Evolutionary conservation across 208 protist species (phyloP).

Genomic region (Acanthamoeba quina): DNA sequence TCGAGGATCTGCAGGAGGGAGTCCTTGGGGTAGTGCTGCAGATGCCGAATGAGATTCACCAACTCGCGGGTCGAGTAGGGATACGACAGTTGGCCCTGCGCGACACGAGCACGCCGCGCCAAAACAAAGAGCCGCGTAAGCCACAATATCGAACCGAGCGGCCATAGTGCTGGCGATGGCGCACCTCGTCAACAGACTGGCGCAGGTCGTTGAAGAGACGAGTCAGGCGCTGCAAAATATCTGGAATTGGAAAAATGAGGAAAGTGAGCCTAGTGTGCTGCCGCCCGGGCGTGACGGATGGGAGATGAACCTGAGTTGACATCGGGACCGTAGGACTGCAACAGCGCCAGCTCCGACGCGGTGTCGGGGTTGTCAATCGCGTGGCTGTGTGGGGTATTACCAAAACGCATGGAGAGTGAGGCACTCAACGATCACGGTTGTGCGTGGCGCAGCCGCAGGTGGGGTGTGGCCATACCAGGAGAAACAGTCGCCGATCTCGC

Average conservation of each 20-base stretch:
- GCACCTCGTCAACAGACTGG: conserved; percentile 28
- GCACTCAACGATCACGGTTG: background rate
- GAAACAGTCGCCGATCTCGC: conserved; percentile 95
- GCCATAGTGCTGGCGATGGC: background rate
- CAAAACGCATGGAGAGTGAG: background rate
- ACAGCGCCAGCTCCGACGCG: conserved; percentile 90
- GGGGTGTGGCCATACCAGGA: conserved; percentile 63
- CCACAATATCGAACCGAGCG: conserved; percentile 72
- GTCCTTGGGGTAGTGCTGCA: conserved; percentile 93
- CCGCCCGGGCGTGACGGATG: too few species aligned
- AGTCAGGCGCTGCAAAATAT: conserved; percentile 67
- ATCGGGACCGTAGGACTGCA: conserved; percentile 78
- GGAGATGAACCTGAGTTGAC: conserved; percentile 16
- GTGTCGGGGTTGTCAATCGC: conserved; percentile 94
- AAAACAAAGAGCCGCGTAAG: background rate
- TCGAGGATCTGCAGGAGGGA: conserved; percentile 73
- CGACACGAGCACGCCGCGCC: too few species aligned
- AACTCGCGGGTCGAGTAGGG: conserved; percentile 91
- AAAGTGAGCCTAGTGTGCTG: background rate
- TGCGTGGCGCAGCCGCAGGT: background rate
- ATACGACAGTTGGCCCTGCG: conserved; percentile 92
- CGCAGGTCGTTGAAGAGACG: conserved; percentile 32
- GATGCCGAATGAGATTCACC: conserved; percentile 95
- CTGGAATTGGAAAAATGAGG: background rate
- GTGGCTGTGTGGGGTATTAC: conserved; percentile 78